Conservation (phyloP, 2,329 filamentous ascomycete genomes). For the Ascochyta fabae region DNA sequence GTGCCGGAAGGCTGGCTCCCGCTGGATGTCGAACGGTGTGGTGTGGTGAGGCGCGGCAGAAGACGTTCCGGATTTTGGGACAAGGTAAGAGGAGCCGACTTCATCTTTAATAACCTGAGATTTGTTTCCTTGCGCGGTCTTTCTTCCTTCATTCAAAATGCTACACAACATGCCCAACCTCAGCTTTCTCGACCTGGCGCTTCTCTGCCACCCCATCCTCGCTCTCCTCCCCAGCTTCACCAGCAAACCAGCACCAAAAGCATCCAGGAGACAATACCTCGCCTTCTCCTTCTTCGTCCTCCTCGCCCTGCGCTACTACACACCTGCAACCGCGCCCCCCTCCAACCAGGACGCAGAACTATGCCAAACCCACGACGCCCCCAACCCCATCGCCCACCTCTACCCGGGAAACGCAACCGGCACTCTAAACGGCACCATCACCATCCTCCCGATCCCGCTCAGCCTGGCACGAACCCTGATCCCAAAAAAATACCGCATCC, state of each 20-base stretch:
- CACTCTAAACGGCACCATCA: slow-evolving; percentile 61
- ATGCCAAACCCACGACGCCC: slow-evolving; percentile 41
- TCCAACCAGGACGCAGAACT: not conserved
- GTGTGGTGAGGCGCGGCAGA: slow-evolving; percentile 9
- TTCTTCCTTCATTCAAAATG: not conserved
- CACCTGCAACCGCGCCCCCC: not conserved
- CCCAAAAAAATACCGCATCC: slow-evolving; percentile 58
- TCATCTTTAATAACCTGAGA: not conserved
- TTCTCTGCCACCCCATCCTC: slow-evolving; percentile 41
- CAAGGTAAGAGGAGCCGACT: slow-evolving; percentile 7
- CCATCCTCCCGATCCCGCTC: slow-evolving; percentile 60
- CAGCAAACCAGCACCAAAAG: slow-evolving; percentile 13
- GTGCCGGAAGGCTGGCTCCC: not conserved
- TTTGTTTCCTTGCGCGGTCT: not conserved
- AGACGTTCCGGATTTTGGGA: slow-evolving; percentile 13
- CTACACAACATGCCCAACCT: not conserved
- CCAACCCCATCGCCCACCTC: slow-evolving; percentile 58
- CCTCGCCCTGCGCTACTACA: slow-evolving; percentile 26
- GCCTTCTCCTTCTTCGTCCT: slow-evolving; percentile 28
- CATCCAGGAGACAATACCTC: slow-evolving; percentile 25
- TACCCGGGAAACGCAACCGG: slow-evolving; percentile 60
- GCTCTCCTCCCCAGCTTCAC: slow-evolving; percentile 36
- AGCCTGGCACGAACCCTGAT: slow-evolving; percentile 56
- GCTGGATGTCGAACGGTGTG: not conserved
- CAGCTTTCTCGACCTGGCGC: slow-evolving; percentile 30